A percentile compares a stretch with the other conserved stretches of the same genome.
Conservation (phyloP, 306 rosid species). For the Trifolium repens region DNA sequence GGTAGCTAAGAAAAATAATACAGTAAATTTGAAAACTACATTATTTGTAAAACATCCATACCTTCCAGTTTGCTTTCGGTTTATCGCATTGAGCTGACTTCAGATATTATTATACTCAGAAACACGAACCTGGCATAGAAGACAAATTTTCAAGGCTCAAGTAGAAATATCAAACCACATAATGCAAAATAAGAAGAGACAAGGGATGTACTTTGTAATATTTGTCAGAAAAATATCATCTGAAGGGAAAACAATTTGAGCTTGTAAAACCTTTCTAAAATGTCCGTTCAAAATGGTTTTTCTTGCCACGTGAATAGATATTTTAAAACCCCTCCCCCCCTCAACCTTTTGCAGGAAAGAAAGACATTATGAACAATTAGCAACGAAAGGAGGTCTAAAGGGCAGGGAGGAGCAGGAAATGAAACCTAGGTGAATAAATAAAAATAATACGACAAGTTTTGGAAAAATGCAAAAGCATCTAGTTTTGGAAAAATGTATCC, state of each 20-base stretch:
- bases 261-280: conserved; percentile 25
- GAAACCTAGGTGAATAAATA: not conserved
- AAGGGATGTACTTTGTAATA: conserved; percentile 26
- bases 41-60: conserved; percentile 28
- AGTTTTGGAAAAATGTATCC: not conserved
- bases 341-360: not conserved
- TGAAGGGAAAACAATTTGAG: not conserved
- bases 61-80: conserved; percentile 96
- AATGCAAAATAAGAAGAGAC: conserved; percentile 24
- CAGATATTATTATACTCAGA: conserved; percentile 82
- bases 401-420: conserved; percentile 5
- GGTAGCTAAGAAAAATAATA: conserved; percentile 36
- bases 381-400: not conserved
- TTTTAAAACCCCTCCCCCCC: not conserved
- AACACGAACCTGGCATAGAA: conserved; percentile 72
- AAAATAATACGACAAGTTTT: conserved; percentile 1
- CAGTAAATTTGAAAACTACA: conserved; percentile 16
- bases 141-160: conserved; percentile 33
- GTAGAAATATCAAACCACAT: not conserved
- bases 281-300: conserved; percentile 17
- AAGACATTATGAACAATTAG: conserved; percentile 18
- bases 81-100: conserved; percentile 86
- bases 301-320: conserved; percentile 2
- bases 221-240: conserved; percentile 9
- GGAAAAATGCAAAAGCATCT: conserved; percentile 12